Evolutionary conservation across 495 filamentous ascomycete genomes (phyloP).

Genomic region (Cercophora scortea): DNA sequence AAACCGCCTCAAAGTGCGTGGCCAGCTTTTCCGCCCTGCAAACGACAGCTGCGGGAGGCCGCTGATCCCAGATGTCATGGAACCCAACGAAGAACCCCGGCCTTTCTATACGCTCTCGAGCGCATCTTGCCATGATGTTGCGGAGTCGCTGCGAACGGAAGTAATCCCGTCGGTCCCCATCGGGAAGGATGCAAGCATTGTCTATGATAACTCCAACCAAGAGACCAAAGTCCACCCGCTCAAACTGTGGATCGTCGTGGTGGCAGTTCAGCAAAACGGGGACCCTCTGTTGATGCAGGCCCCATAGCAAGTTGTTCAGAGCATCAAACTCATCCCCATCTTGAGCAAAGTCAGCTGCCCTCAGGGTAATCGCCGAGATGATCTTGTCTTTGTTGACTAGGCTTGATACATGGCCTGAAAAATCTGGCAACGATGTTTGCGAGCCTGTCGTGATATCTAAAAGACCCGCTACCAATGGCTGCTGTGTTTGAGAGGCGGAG

Average conservation of each 20-base stretch:
- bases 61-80: conserved; percentile 11
- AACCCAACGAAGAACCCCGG: conserved; percentile 19
- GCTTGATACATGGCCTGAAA: conserved; percentile 3
- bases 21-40: conserved; percentile 17
- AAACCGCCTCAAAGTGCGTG: conserved; percentile 16
- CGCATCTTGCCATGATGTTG: conserved; percentile 24
- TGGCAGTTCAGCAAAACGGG: conserved; percentile 8
- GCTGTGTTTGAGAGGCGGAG: background rate
- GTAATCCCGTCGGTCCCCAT: conserved; percentile 43
- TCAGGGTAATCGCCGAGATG: background rate
- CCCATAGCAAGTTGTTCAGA: conserved; percentile 1
- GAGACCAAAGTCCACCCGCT: conserved; percentile 4
- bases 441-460: background rate
- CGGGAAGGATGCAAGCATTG: conserved; percentile 41
- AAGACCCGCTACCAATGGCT: background rate
- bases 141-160: conserved; percentile 37
- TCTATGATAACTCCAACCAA: conserved; percentile 35
- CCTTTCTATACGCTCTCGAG: conserved; percentile 2
- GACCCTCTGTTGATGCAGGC: conserved; percentile 1
- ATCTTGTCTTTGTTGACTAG: background rate
- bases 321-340: background rate
- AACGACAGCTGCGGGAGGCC: conserved; percentile 13
- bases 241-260: conserved; percentile 1
- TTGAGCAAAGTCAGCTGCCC: background rate
- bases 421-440: background rate